Conservation (phyloP, 805 yeast species). For the Jamesozyma hellenica region DNA sequence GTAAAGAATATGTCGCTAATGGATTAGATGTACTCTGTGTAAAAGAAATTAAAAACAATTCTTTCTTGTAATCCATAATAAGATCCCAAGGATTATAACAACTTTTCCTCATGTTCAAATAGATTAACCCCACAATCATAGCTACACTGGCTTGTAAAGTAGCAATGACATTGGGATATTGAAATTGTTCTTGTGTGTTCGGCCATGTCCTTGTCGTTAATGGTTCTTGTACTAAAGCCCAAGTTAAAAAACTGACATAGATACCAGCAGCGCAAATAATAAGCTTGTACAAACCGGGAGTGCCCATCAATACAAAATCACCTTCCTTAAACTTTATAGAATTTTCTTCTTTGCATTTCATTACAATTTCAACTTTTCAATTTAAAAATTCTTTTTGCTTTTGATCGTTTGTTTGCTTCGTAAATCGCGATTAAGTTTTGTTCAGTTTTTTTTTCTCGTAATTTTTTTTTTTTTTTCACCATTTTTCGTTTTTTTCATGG, state of each 20-base stretch:
- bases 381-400: too few relatives aligned
- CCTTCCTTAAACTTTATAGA: background rate
- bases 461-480: too few relatives aligned
- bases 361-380: too few relatives aligned
- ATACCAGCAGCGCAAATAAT: constrained; percentile 46
- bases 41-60: constrained; percentile 46
- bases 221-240: constrained; percentile 91
- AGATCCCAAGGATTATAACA: constrained; percentile 28
- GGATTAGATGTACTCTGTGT: constrained; percentile 80
- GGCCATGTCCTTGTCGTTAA: constrained; percentile 71
- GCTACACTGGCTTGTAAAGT: constrained; percentile 68
- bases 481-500: too few relatives aligned
- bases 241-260: constrained; percentile 74
- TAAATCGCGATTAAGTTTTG: too few relatives aligned
- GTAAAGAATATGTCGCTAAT: constrained; percentile 64
- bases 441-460: too few relatives aligned
- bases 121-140: constrained; percentile 51
- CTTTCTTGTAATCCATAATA: constrained; percentile 26
- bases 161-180: constrained; percentile 72
- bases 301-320: background rate
- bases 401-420: too few relatives aligned
- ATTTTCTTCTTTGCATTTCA: too few relatives aligned
- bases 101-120: constrained; percentile 34
- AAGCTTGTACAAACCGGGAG: constrained; percentile 9
- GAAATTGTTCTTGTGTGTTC: constrained; percentile 42